Base-by-base conservation (phyloP, 768 basidiomycete genomes). In the Suillus subalutaceus region DNA sequence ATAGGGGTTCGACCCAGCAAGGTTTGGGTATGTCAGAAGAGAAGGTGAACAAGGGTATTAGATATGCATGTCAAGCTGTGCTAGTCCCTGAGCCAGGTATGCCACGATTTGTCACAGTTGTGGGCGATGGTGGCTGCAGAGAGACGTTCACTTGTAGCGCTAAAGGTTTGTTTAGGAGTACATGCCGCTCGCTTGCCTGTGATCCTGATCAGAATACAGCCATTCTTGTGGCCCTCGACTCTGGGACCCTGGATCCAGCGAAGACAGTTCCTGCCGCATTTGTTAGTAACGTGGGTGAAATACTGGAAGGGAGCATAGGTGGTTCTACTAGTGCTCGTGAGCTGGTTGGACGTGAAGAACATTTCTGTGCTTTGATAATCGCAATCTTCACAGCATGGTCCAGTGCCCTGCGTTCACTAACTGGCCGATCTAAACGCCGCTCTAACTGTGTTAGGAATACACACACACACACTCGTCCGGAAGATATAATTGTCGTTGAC, bases 51-150 rank as follows among this genome's bases (percentile, higher is more conserved):
- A 50, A 20, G 16, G 71, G 65, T 35, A 61, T 72, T 4, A 58
- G 61, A 48, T 69, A 72, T 2, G 84, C 85, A 1, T 83, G 83
- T 66, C 32, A 76, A 58, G 72, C 75, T 2, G 80, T 88, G 35
- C 78, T 88, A 20, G 69, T 67, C 5, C 81, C 82, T 8, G 84
- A 86, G 68, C 74, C 77, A 4, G 84, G 86, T 15, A 77, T 90
- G 69, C 90, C 88, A 4, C 75, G 79, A 41, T 87, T 81, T 70
- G 89, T 90, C 72, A 87, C 86, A 10, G 77, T 88, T 35, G 80
- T 85, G 9, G 88, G 88, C 35, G 88, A 90, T 73, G 88, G 88
- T 7, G 87, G 89, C 71, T 88, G 87, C 57, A 87, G 88, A 10
- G 76, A 83, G 46, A 88, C 87, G 8, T 85, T 88, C 66, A 79